Evolutionary conservation across 345 rosid species (phyloP).

Genomic region (Citrus sp.): DNA sequence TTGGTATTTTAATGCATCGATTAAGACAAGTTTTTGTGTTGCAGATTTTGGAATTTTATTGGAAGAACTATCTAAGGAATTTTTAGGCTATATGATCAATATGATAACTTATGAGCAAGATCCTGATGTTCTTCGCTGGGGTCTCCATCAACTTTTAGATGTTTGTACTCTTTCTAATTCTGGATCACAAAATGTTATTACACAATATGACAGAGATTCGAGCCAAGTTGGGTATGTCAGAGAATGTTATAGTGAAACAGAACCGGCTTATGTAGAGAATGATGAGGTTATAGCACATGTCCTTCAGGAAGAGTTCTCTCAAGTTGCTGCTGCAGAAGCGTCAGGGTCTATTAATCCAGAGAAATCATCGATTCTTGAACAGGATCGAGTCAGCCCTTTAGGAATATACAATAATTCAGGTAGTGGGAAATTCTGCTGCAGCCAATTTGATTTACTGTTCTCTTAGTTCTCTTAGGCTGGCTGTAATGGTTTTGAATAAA

Average conservation of each 20-base stretch:
- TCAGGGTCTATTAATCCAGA: conserved; percentile 31
- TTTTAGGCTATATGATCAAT: conserved; percentile 1
- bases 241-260: conserved; percentile 49
- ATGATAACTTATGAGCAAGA: conserved; percentile 47
- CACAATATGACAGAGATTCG: conserved; percentile 41
- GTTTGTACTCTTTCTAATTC: conserved; percentile 53
- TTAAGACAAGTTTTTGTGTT: neutral
- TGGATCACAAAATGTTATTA: conserved; percentile 47
- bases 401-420: conserved; percentile 21
- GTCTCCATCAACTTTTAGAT: conserved; percentile 55
- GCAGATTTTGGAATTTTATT: neutral
- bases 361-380: conserved; percentile 50
- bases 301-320: conserved; percentile 76
- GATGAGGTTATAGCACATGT: conserved; percentile 77
- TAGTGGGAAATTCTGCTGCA: conserved; percentile 17
- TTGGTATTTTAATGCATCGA: neutral
- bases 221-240: conserved; percentile 45
- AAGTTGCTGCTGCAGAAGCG: conserved; percentile 50
- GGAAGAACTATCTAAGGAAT: neutral
- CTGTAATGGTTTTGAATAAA: neutral
- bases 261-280: conserved; percentile 40
- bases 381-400: conserved; percentile 53
- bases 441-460: conserved; percentile 2
- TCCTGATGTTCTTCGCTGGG: conserved; percentile 82
- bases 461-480: conserved; percentile 1